These are phyloP conservation scores for Peterozyma xylosa DNA, from an alignment of 805 yeast genomes.

Conservation along the genomic window DNA sequence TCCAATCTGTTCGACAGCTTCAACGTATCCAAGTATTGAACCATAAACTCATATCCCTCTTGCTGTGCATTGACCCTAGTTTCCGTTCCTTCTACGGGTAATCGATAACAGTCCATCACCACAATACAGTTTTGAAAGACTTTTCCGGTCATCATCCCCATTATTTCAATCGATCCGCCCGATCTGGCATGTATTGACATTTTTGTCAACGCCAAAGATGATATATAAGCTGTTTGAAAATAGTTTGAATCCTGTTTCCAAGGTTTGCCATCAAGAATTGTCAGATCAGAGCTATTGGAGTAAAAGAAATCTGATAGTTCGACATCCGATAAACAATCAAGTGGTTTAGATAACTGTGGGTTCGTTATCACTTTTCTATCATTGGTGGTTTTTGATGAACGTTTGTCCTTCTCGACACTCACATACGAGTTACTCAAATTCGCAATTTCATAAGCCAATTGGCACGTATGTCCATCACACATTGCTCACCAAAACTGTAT, in stretches of 20 bases:
- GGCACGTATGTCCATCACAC: too few relatives aligned
- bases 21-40: constrained; percentile 58
- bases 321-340: constrained; percentile 3
- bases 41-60: constrained; percentile 95
- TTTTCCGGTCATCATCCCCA: constrained; percentile 92
- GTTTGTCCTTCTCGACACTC: too few relatives aligned
- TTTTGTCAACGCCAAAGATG: constrained; percentile 64
- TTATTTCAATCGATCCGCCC: constrained; percentile 85
- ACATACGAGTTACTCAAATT: too few relatives aligned
- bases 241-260: constrained; percentile 54
- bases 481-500: too few relatives aligned
- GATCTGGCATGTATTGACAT: constrained; percentile 74
- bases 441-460: too few relatives aligned
- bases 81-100: constrained; percentile 96
- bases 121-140: constrained; percentile 47
- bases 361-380: too few relatives aligned
- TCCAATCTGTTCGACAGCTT: constrained; percentile 32
- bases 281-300: constrained; percentile 5
- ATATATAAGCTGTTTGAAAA: constrained; percentile 55
- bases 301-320: constrained; percentile 9
- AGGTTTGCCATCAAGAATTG: constrained; percentile 25
- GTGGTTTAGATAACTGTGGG: too few relatives aligned
- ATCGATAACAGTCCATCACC: constrained; percentile 73
- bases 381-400: too few relatives aligned
- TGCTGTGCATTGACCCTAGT: constrained; percentile 91